A percentile compares a stretch with the other conserved stretches of the same genome.
These are phyloP conservation scores for Allium sativum DNA, from an alignment of 106 monocot species.

Conservation along the genomic window DNA sequence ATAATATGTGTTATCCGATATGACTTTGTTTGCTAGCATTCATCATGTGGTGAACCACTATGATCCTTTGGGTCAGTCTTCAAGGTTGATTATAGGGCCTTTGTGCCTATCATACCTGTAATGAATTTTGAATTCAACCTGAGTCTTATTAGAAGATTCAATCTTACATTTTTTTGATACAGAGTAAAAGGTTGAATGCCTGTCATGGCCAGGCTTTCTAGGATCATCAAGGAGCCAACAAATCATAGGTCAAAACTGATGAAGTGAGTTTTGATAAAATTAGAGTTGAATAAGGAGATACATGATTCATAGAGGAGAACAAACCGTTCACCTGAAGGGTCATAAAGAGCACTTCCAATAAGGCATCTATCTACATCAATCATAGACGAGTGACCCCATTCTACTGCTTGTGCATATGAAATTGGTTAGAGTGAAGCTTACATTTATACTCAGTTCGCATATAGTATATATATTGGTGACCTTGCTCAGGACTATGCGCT, in stretches of 20 bases:
- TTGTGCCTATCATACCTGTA: conserved; percentile 20
- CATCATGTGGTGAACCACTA: conserved; percentile 66
- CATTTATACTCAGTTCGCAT: neutral
- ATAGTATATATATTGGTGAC: neutral
- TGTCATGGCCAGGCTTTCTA: conserved; percentile 19
- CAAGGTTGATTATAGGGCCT: conserved; percentile 9
- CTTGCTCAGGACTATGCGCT: conserved; percentile 5
- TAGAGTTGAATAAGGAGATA: conserved; percentile 52
- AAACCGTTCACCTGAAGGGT: conserved; percentile 47
- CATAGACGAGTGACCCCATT: conserved; percentile 42
- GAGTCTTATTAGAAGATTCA: neutral
- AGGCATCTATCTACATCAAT: conserved; percentile 57
- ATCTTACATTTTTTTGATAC: neutral
- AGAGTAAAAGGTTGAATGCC: neutral
- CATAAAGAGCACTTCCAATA: conserved; percentile 45
- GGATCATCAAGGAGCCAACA: conserved; percentile 27
- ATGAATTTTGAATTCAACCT: no score
- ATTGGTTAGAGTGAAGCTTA: neutral
- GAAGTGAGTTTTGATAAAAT: conserved; percentile 37
- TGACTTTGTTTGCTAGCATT: conserved; percentile 23
- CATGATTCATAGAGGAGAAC: conserved; percentile 59
- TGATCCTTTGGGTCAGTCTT: conserved; percentile 57
- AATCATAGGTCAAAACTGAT: conserved; percentile 19
- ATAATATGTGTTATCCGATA: conserved; percentile 37
- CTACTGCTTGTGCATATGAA: conserved; percentile 17